Conservation (phyloP, 2,329 filamentous ascomycete species). For the Fusarium ramigenum region DNA sequence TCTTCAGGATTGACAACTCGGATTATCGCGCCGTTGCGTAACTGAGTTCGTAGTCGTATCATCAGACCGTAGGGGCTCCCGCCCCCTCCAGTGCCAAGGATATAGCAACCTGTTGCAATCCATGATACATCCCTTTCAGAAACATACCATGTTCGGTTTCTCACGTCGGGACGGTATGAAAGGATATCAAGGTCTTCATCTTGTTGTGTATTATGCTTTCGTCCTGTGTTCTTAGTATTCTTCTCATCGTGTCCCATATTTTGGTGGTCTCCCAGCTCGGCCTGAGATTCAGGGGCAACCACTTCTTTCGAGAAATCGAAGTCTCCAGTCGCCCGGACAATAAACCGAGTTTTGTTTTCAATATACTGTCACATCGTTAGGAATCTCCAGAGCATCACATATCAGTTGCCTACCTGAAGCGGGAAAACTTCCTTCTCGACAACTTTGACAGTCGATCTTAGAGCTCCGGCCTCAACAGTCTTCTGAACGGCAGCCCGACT, state of each 20-base stretch:
- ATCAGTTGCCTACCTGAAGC: conserved; percentile 52
- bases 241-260: conserved; percentile 39
- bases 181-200: conserved; percentile 47
- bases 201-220: neutral
- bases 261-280: conserved; percentile 1
- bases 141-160: conserved; percentile 64
- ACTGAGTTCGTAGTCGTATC: conserved; percentile 60
- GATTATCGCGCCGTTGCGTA: conserved; percentile 60
- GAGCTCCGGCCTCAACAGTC: conserved; percentile 57
- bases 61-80: conserved; percentile 63
- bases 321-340: conserved; percentile 68
- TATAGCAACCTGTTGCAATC: conserved; percentile 67
- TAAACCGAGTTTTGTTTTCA: conserved; percentile 63
- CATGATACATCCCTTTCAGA: conserved; percentile 66
- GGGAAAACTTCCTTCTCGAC: conserved; percentile 65
- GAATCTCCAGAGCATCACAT: neutral
- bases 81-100: conserved; percentile 69
- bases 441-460: conserved; percentile 54
- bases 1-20: conserved; percentile 61
- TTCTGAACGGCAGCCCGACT: conserved; percentile 54
- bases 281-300: neutral
- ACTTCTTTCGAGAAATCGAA: conserved; percentile 54
- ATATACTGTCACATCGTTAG: conserved; percentile 53
- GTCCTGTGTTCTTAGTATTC: neutral
- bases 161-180: conserved; percentile 59